Percentiles rank a stretch among this genome's conserved stretches.
These are phyloP conservation scores for Colletotrichum godetiae DNA, from an alignment of 2,329 filamentous ascomycete genomes.

Conservation along the genomic window DNA sequence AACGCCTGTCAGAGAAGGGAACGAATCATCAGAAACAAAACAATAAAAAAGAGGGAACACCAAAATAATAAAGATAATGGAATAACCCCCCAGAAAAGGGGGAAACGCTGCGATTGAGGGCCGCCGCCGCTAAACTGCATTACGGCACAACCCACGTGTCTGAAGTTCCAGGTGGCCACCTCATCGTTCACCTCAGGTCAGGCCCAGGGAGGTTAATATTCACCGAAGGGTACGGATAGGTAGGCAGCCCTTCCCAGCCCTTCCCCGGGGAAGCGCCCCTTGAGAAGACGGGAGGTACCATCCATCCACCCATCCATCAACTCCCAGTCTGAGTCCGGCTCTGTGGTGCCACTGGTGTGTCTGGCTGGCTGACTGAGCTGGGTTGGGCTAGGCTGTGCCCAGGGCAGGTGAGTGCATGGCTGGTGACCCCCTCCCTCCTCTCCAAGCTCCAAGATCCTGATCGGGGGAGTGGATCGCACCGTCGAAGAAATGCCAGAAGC, in stretches of 20 bases:
- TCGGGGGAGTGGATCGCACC: conserved; percentile 33
- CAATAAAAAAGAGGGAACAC: background rate
- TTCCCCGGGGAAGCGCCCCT: conserved; percentile 19
- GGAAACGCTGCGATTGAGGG: conserved; percentile 22
- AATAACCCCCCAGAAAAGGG: background rate
- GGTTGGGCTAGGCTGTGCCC: conserved; percentile 25
- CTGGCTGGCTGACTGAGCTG: conserved; percentile 12
- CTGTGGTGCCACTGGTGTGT: conserved; percentile 7
- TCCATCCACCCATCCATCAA: conserved; percentile 6
- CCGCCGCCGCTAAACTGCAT: conserved; percentile 30
- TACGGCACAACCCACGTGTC: conserved; percentile 32
- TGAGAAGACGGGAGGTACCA: conserved; percentile 21
- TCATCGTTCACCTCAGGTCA: background rate
- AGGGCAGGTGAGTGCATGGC: conserved; percentile 18
- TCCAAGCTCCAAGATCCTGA: conserved; percentile 25
- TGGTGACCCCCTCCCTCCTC: background rate
- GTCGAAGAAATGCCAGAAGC: conserved; percentile 35
- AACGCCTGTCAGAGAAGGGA: conserved; percentile 4
- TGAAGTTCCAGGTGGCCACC: conserved; percentile 11
- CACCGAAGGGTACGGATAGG: conserved; percentile 24
- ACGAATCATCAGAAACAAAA: background rate
- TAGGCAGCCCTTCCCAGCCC: background rate
- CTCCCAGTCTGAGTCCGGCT: conserved; percentile 2
- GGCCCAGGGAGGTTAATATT: conserved; percentile 11
- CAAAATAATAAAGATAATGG: background rate